Conservation (phyloP, 23 red algal genomes). For the Gracilaria vermiculophylla region DNA sequence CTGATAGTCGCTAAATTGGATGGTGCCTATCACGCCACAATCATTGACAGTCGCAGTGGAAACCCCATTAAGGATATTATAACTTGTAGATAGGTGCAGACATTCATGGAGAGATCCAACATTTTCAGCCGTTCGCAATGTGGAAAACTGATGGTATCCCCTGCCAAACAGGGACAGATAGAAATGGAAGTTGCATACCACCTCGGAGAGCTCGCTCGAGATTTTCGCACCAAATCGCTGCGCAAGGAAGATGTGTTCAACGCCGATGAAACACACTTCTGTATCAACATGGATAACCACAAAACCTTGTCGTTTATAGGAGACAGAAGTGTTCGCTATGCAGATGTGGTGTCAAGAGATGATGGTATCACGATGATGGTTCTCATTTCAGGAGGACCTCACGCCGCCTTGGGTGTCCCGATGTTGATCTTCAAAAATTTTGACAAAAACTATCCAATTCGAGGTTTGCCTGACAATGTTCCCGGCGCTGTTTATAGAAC, state of each 20-base stretch:
- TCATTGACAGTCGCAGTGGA: background rate
- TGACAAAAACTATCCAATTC: constrained; percentile 3
- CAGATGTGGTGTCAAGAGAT: background rate
- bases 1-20: background rate
- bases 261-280: constrained; percentile 23
- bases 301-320: background rate
- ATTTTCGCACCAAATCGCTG: background rate
- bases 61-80: background rate
- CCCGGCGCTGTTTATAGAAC: background rate
- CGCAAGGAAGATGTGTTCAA: constrained; percentile 13
- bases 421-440: constrained; percentile 29
- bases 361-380: constrained; percentile 21
- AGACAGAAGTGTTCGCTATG: background rate
- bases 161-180: background rate
- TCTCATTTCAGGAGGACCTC: background rate
- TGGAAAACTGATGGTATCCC: constrained; percentile 27
- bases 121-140: background rate
- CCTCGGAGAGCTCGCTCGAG: background rate
- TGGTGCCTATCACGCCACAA: background rate
- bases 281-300: constrained; percentile 33
- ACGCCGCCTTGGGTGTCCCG: background rate
- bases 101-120: background rate
- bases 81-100: background rate
- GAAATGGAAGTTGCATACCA: constrained; percentile 3
- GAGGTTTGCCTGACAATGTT: constrained; percentile 12